Percentiles rank a stretch among this genome's conserved stretches.
These are phyloP conservation scores for Botrytis deweyae DNA, from an alignment of 2,329 filamentous ascomycete genomes.

Conservation along the genomic window DNA sequence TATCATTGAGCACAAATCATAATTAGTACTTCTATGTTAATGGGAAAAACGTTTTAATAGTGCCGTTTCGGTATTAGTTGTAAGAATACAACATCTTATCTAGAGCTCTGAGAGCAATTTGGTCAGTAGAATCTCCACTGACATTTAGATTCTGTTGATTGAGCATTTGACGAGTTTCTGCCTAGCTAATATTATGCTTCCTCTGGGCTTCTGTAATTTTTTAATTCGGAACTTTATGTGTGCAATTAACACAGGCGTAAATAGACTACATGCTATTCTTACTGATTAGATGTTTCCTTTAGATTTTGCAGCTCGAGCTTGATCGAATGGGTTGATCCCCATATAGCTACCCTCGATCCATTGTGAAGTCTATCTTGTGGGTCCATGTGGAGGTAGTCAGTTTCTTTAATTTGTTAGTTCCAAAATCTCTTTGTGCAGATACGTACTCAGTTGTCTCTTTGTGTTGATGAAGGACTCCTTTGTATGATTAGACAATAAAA, in stretches of 20 bases:
- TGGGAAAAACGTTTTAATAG: not conserved
- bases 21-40: not conserved
- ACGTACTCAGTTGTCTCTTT: not conserved
- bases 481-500: not conserved
- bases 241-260: not conserved
- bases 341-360: not conserved
- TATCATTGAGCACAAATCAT: not conserved
- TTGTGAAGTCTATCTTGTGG: not conserved
- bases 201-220: not conserved
- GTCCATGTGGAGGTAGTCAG: no score
- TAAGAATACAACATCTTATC: not conserved
- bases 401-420: not conserved
- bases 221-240: not conserved
- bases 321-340: no score
- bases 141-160: accelerated
- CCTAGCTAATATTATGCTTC: not conserved
- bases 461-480: not conserved
- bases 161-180: not conserved
- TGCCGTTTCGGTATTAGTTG: not conserved
- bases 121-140: not conserved
- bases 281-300: not conserved
- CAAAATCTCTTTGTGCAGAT: not conserved
- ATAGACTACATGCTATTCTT: not conserved
- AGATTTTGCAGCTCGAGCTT: not conserved
- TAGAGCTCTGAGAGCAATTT: not conserved